Conservation (phyloP, 2,329 filamentous ascomycete genomes). For the Bimuria novae-zelandiae region DNA sequence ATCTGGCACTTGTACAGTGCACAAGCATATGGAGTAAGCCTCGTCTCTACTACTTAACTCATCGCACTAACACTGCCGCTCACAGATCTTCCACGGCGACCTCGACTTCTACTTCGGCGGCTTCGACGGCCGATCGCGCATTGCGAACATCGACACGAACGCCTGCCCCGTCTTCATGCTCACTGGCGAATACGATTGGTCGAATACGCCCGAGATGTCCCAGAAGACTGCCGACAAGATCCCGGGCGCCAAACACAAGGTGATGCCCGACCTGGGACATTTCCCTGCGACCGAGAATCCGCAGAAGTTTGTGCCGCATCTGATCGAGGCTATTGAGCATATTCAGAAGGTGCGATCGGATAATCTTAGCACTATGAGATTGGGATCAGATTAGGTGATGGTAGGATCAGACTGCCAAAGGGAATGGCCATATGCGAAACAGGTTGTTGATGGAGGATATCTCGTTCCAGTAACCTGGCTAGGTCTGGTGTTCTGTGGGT, state of each 20-base stretch:
- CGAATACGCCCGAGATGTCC: slow-evolving; percentile 53
- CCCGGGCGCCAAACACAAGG: slow-evolving; percentile 49
- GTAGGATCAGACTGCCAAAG: not conserved
- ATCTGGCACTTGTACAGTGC: slow-evolving; percentile 57
- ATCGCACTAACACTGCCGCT: not conserved
- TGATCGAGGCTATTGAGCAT: slow-evolving; percentile 46
- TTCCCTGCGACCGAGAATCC: slow-evolving; percentile 56
- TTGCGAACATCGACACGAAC: slow-evolving; percentile 53
- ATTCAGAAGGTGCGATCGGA: slow-evolving; percentile 41
- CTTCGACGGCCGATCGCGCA: slow-evolving; percentile 54
- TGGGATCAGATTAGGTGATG: slow-evolving; percentile 27
- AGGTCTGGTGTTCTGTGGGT: no score
- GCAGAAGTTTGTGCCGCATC: slow-evolving; percentile 44
- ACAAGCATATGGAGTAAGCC: slow-evolving; percentile 53
- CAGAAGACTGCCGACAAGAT: slow-evolving; percentile 55
- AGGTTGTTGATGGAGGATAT: no score
- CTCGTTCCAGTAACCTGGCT: no score
- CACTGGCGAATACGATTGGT: slow-evolving; percentile 57
- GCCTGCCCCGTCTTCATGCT: slow-evolving; percentile 58
- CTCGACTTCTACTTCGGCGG: slow-evolving; percentile 58
- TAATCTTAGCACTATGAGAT: slow-evolving; percentile 37
- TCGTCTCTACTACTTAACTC: no score
- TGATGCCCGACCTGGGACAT: slow-evolving; percentile 53
- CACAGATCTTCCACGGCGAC: slow-evolving; percentile 56
- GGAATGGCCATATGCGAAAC: no score